Base-by-base conservation (phyloP, 352 stramenopile species). In the Phytophthora brassicae region DNA sequence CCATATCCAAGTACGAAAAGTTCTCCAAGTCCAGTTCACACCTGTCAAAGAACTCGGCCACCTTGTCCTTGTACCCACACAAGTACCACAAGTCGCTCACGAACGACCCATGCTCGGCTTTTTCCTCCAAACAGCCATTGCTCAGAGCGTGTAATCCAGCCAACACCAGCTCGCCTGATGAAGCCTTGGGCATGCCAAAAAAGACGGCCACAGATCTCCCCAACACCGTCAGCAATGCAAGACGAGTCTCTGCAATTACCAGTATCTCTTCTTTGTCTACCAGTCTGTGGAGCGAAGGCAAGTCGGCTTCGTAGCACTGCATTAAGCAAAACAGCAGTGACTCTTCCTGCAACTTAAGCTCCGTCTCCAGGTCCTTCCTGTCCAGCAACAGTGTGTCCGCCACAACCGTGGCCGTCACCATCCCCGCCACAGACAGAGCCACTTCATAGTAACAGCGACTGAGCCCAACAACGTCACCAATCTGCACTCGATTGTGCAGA, bases 51-150 rank as follows among this genome's bases (percentile, higher is more conserved):
- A 74, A 89, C 16, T 66, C 61, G 6, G 69, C 35, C 3, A 86
- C 60, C n/a, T 79, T 90, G 9, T 78, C 55, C 68, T 93, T 86
- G 57, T 87, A 88, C 23, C 69, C 66, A 28, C 70, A 86, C 14
- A 90, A 56, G 51, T 79, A 64, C 80, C 81, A 91, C 20, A 92
- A 51, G 59, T 94, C 85, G 33, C 81, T 90, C 43, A 94, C 26
- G 33, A 79, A 86, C 55, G 83, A 89, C 13, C 83, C 85, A 29
- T 82, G 72, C 52, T 94, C 83, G 0, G 66, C 60, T 2, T 73
- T 63, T 3, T 87, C 61, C 4, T 84, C 68, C 29, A 80, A 56
- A 7, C 70, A 80, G 43, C 78, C 75, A 56, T 88, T 79, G 19
- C 78, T 86, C 5, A 92, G 51, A 47, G 73, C 64, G 53, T 94